Conservation (phyloP, 2,329 filamentous ascomycete genomes). For the Atkinsonella texensis region DNA sequence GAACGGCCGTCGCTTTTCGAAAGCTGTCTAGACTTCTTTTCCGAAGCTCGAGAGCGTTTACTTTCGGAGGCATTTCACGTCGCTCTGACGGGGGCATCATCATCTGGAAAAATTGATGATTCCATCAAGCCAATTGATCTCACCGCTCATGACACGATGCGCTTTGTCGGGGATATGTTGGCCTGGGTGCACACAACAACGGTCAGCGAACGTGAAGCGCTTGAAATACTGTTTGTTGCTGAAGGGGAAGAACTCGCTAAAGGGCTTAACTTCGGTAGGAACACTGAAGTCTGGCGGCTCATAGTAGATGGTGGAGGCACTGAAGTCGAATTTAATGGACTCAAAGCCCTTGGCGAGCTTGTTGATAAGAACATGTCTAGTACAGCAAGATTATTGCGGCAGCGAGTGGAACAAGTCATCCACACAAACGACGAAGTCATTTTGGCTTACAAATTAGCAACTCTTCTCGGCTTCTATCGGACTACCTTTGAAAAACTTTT, state of each 20-base stretch:
- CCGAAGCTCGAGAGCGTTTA: constrained; percentile 76
- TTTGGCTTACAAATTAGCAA: constrained; percentile 78
- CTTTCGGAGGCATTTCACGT: constrained; percentile 82
- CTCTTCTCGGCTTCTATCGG: constrained; percentile 80
- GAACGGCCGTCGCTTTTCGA: constrained; percentile 86
- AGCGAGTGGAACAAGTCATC: constrained; percentile 82
- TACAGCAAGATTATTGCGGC: constrained; percentile 72
- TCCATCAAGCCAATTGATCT: constrained; percentile 85
- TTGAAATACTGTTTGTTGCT: constrained; percentile 82
- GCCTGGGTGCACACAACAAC: constrained; percentile 93
- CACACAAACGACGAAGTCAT: constrained; percentile 87
- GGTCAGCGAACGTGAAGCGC: constrained; percentile 83
- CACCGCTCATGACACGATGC: constrained; percentile 77
- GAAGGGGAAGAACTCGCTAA: constrained; percentile 82
- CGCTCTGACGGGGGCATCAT: constrained; percentile 64
- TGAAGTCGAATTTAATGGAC: constrained; percentile 58
- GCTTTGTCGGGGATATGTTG: constrained; percentile 94
- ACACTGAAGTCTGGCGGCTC: constrained; percentile 74
- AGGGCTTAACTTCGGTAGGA: constrained; percentile 66
- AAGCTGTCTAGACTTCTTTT: constrained; percentile 85
- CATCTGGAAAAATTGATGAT: constrained; percentile 44
- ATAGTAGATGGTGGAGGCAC: constrained; percentile 45
- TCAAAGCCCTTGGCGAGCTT: constrained; percentile 70
- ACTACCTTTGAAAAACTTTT: constrained; percentile 74
- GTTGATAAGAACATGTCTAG: constrained; percentile 77